Evolutionary conservation across 176 grass and related monocot genomes (phyloP).

Genomic region (Cenchrus fungigraminus): DNA sequence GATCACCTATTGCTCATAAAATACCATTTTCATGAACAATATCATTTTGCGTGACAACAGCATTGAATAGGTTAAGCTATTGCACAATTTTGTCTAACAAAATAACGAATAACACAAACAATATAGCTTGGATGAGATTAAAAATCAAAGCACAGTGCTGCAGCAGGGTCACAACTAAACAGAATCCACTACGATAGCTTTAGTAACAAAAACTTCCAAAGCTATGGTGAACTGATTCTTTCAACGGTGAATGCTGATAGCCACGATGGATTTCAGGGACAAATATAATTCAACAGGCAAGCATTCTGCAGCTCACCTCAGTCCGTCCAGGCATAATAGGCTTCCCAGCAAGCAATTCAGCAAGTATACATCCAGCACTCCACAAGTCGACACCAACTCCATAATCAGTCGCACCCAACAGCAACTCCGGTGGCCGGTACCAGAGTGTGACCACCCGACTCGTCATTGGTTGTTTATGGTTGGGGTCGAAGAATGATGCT

Average conservation of each 20-base stretch:
- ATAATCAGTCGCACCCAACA: slow-evolving; percentile 78
- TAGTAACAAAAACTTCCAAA: neutral
- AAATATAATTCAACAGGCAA: slow-evolving; percentile 2
- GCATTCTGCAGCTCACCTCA: slow-evolving; percentile 57
- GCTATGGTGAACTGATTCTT: slow-evolving; percentile 5
- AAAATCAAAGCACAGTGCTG: neutral
- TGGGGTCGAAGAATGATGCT: slow-evolving; percentile 66
- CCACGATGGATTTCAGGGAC: neutral
- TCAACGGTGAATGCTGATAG: neutral
- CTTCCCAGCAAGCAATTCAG: slow-evolving; percentile 79
- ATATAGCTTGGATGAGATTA: no score
- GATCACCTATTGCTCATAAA: neutral
- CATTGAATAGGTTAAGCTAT: neutral
- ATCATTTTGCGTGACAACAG: slow-evolving; percentile 2
- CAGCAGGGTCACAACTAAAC: slow-evolving; percentile 22
- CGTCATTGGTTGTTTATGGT: slow-evolving; percentile 86
- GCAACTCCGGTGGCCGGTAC: slow-evolving; percentile 81
- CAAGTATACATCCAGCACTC: slow-evolving; percentile 87
- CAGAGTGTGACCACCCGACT: slow-evolving; percentile 81
- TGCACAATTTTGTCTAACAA: neutral
- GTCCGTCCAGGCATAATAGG: slow-evolving; percentile 90
- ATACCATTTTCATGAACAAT: neutral
- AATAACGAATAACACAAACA: neutral
- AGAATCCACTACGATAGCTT: neutral
- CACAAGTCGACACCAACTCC: slow-evolving; percentile 75